A percentile compares a stretch with the other conserved stretches of the same genome.
Conservation (phyloP, 306 rosid genomes). For the Comarum palustre region DNA sequence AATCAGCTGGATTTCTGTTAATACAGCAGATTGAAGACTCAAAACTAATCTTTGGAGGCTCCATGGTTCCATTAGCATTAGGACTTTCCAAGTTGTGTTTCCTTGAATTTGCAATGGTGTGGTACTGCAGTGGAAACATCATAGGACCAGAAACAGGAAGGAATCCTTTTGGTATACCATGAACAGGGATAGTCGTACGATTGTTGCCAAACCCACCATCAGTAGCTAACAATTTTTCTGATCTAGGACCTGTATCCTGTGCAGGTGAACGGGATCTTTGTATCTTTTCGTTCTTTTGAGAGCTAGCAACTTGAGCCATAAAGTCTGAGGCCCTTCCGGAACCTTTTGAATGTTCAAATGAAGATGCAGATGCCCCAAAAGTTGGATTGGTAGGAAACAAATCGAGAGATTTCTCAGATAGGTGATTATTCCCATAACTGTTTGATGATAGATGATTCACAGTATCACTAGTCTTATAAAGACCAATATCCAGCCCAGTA, state of each 20-base stretch:
- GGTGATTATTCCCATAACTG: constrained; percentile 38
- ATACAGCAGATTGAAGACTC: constrained; percentile 45
- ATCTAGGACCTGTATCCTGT: constrained; percentile 37
- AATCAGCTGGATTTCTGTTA: constrained; percentile 95
- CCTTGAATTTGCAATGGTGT: constrained; percentile 35
- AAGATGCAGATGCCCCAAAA: constrained; percentile 51
- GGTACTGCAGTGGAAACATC: constrained; percentile 31
- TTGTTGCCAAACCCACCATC: constrained; percentile 31
- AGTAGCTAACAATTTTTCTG: constrained; percentile 20
- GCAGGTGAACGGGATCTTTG: constrained; percentile 40
- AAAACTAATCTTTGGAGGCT: constrained; percentile 36
- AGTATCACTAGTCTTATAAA: constrained; percentile 43
- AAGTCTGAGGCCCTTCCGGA: constrained; percentile 33
- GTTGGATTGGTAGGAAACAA: constrained; percentile 45
- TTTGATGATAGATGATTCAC: constrained; percentile 45
- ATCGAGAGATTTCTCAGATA: constrained; percentile 51
- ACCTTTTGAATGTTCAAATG: constrained; percentile 44
- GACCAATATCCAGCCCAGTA: constrained; percentile 42
- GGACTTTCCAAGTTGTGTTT: constrained; percentile 31
- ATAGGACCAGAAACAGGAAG: constrained; percentile 26
- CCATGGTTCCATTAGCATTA: constrained; percentile 37
- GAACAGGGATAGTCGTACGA: constrained; percentile 30
- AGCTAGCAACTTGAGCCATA: constrained; percentile 40
- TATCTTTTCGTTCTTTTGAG: constrained; percentile 53
- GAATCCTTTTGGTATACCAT: constrained; percentile 22